Evolutionary conservation across 306 rosid species (phyloP).

Genomic region (Oxytropis ochrocephala): DNA sequence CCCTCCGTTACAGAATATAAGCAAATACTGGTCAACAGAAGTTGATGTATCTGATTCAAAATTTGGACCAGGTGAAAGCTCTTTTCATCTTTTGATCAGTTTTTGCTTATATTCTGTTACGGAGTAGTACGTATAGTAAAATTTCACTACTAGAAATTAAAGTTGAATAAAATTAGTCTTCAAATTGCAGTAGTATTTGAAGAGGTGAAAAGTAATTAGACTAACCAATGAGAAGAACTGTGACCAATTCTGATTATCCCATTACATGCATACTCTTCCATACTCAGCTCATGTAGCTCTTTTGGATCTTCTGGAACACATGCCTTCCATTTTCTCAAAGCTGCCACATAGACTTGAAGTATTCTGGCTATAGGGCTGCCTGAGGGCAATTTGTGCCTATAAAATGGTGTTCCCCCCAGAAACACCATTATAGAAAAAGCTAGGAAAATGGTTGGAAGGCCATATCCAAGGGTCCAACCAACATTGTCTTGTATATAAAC

Average conservation of each 20-base stretch:
- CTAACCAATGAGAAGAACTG: constrained; percentile 48
- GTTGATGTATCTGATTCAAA: too few species aligned
- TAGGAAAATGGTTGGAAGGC: constrained; percentile 71
- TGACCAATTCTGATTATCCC: constrained; percentile 42
- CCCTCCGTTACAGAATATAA: too few species aligned
- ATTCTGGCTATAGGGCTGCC: constrained; percentile 67
- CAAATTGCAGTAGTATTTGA: neutral
- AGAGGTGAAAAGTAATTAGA: neutral
- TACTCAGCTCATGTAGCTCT: constrained; percentile 57
- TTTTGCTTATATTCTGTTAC: too few species aligned
- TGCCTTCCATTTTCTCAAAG: constrained; percentile 45
- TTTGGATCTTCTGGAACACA: constrained; percentile 50
- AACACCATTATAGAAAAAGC: constrained; percentile 54
- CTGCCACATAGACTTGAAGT: constrained; percentile 54
- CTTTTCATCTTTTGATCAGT: too few species aligned
- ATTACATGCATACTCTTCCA: constrained; percentile 32
- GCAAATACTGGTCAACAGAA: too few species aligned
- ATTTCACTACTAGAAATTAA: too few species aligned
- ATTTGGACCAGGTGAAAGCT: too few species aligned
- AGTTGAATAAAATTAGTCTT: too few species aligned
- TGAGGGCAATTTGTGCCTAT: constrained; percentile 68
- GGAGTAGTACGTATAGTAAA: too few species aligned
- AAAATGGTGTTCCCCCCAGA: constrained; percentile 48
- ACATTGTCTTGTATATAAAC: constrained; percentile 69
- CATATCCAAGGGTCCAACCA: constrained; percentile 76